phyloP scores from a whole-genome alignment of 345 rosid genomes.

The Cardamine occulta region DNA sequence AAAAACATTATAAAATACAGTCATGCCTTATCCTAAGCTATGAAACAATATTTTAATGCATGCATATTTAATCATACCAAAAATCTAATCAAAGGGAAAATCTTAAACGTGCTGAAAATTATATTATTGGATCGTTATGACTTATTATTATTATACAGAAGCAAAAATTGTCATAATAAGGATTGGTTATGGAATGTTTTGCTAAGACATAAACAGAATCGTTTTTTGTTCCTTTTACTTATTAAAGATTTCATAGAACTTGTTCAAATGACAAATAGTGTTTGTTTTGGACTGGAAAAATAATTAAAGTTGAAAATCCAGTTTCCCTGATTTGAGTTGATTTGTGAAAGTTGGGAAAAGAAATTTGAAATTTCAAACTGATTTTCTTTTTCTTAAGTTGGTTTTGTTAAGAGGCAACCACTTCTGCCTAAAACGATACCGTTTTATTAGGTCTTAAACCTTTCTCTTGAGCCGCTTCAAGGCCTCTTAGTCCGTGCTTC shows the following conservation, averaged over 20 bases:
- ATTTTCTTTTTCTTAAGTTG: no score
- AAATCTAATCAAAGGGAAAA: neutral
- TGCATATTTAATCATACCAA: constrained; percentile 3
- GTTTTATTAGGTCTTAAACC: constrained; percentile 34
- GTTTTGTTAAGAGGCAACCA: neutral
- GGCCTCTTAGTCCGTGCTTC: neutral
- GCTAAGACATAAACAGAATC: neutral
- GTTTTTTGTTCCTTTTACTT: neutral
- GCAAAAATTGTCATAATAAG: neutral
- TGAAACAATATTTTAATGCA: neutral
- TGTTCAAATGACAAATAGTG: neutral
- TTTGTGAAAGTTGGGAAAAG: neutral
- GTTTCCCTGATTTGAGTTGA: neutral
- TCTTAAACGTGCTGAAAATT: neutral
- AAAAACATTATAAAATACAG: constrained; percentile 1
- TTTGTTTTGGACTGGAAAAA: neutral
- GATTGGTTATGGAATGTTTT: neutral
- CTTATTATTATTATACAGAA: neutral
- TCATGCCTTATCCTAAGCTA: neutral
- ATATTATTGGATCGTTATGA: neutral
- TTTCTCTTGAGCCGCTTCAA: constrained; percentile 29
- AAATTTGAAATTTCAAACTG: neutral
- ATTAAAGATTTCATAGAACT: neutral
- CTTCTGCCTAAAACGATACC: neutral
- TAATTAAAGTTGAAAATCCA: neutral